These are phyloP conservation scores for Didymella segeticola DNA, from an alignment of 2,329 filamentous ascomycete genomes.

Conservation along the genomic window DNA sequence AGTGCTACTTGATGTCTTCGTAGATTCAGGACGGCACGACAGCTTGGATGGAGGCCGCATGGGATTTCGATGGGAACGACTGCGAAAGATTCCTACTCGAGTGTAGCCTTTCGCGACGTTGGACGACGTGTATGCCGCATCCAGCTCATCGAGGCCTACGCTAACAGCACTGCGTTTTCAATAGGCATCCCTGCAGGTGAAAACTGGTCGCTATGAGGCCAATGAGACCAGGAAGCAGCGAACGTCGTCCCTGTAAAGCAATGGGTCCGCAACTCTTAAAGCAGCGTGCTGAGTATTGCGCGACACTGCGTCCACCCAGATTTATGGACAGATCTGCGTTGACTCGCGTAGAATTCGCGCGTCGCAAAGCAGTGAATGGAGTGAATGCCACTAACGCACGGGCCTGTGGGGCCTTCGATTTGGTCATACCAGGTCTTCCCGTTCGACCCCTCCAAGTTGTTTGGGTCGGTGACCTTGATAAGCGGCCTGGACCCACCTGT, in stretches of 20 bases:
- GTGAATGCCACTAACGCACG: constrained; percentile 12
- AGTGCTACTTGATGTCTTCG: neutral
- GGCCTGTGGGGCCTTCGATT: constrained; percentile 1
- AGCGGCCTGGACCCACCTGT: constrained; percentile 16
- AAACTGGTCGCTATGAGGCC: constrained; percentile 2
- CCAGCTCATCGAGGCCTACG: constrained; percentile 1
- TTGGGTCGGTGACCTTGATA: constrained; percentile 15
- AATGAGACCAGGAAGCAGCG: neutral
- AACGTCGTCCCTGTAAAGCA: neutral
- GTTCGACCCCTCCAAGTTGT: constrained; percentile 11
- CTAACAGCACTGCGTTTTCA: constrained; percentile 4
- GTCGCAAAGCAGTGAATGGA: constrained; percentile 10
- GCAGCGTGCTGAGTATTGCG: neutral
- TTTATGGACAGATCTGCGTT: constrained; percentile 7
- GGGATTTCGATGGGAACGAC: neutral
- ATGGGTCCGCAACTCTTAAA: neutral
- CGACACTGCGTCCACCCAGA: neutral
- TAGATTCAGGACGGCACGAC: neutral
- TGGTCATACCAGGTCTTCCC: constrained; percentile 9
- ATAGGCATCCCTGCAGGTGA: constrained; percentile 4
- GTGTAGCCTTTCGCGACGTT: constrained; percentile 9
- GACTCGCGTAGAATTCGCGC: constrained; percentile 6
- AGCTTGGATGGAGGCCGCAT: neutral
- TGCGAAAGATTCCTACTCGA: neutral
- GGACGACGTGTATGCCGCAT: neutral